These are phyloP conservation scores for Furculomyces boomerangus DNA, from an alignment of 371 early-diverging fungal species.

Conservation along the genomic window DNA sequence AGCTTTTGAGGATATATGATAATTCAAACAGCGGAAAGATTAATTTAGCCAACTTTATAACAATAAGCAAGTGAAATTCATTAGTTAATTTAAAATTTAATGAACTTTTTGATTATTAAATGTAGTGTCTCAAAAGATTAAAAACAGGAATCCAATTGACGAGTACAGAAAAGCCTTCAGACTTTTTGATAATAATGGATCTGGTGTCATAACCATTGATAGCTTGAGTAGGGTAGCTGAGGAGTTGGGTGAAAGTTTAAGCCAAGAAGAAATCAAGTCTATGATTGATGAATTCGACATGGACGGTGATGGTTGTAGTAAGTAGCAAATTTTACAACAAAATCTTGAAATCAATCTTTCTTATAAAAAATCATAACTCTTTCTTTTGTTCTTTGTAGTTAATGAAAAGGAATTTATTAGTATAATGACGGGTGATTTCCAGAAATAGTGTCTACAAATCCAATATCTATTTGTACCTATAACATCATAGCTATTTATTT, in stretches of 20 bases:
- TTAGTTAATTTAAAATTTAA: too few species aligned
- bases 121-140: slow-evolving; percentile 42
- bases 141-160: slow-evolving; percentile 51
- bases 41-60: slow-evolving; percentile 36
- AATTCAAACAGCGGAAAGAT: slow-evolving; percentile 31
- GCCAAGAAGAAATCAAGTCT: slow-evolving; percentile 51
- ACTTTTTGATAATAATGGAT: slow-evolving; percentile 48
- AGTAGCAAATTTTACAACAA: slow-evolving; percentile 7
- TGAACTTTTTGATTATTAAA: neutral
- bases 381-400: slow-evolving; percentile 17
- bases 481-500: neutral
- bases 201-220: slow-evolving; percentile 38
- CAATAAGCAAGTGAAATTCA: slow-evolving; percentile 32
- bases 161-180: slow-evolving; percentile 59
- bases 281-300: slow-evolving; percentile 73
- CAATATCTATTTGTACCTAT: neutral
- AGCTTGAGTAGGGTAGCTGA: slow-evolving; percentile 46
- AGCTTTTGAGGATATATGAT: slow-evolving; percentile 36
- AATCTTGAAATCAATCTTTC: neutral
- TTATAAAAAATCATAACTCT: neutral
- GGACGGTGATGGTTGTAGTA: slow-evolving; percentile 56
- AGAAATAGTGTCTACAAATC: neutral
- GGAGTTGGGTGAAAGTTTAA: slow-evolving; percentile 54
- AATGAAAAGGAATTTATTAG: slow-evolving; percentile 54
- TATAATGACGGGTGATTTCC: slow-evolving; percentile 40